A percentile compares a stretch with the other conserved stretches of the same genome.
phyloP scores from a whole-genome alignment of 2,329 filamentous ascomycete genomes.

The Colletotrichum chrysophilum region DNA sequence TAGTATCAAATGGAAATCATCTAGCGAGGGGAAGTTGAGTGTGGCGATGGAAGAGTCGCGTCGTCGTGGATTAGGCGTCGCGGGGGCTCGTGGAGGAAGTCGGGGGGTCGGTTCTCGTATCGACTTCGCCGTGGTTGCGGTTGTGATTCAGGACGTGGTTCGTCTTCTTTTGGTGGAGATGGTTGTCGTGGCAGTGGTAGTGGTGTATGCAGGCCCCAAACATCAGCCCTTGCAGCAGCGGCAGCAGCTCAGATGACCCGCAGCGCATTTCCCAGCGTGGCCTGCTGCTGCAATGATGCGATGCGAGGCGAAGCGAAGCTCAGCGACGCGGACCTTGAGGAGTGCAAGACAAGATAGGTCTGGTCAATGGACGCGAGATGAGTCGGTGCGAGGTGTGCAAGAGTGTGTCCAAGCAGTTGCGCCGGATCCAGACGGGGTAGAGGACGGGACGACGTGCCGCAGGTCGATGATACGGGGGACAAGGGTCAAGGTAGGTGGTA shows the following conservation, averaged over 20 bases:
- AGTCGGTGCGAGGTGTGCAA: slow-evolving; percentile 9
- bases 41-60: slow-evolving; percentile 4
- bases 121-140: not conserved
- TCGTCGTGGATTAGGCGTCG: not conserved
- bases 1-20: not conserved
- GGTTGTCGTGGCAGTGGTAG: slow-evolving; percentile 7
- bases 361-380: slow-evolving; percentile 19
- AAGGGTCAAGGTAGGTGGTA: slow-evolving; percentile 22
- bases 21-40: not conserved
- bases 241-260: slow-evolving; percentile 15
- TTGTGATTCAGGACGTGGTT: not conserved
- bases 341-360: slow-evolving; percentile 7
- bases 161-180: not conserved
- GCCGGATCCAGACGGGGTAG: slow-evolving; percentile 19
- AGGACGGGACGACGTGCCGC: slow-evolving; percentile 22
- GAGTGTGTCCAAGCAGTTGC: slow-evolving; percentile 5
- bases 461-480: slow-evolving; percentile 21
- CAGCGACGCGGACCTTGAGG: not conserved
- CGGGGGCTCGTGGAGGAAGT: not conserved
- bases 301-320: slow-evolving; percentile 13
- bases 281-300: slow-evolving; percentile 14
- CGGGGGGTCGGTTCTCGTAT: not conserved
- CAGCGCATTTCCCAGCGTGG: slow-evolving; percentile 21
- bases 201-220: slow-evolving; percentile 14
- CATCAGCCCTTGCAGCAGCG: slow-evolving; percentile 21